Evolutionary conservation across 345 rosid species (phyloP), one percentile per base, ranked within the genome.

Genomic region (Dimocarpus longan): DNA sequence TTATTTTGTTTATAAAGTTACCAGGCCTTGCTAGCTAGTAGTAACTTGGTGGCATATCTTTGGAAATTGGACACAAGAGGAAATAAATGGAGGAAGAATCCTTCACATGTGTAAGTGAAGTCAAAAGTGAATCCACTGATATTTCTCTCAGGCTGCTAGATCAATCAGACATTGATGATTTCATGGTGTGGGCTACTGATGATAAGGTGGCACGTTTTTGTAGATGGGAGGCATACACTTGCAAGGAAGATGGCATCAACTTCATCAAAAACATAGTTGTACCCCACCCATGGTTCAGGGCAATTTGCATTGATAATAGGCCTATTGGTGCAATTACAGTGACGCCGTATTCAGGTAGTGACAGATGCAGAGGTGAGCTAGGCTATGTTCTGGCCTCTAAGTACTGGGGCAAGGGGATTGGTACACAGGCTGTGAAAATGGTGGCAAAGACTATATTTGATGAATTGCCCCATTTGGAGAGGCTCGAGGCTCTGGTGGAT

Each of bases 161-260:
- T 21, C 73, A 81, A 69, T 79, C 87, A 28, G 92, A 92, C 73
- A 6, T 87, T 0, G 92, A 92, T 18, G 88, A 88, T 63, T 87
- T 90, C 89, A 89, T 90, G 96, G 91, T 77, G 3, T 93, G 96
- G 98, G 90, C 85, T 2, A 64, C 77, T 13, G 96, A 92, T 80
- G 75, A 75, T 26, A 82, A 81, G 10, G 91, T 92, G 42, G 21
- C 88, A 15, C 88, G 82, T 26, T 91, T 84, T 71, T 89, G 95
- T 86, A 32, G 84, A 1, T 89, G 90, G 86, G 91, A 90, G 54
- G 87, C 95, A 46, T 86, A 78, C 85, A 80, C 76, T 0, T 80
- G 81, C 85, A 85, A 74, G 75, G 93, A 91, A 43, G 89, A 67
- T 0, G 92, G 76, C 43, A 59, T 89, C 19, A 78, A 79, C 21